phyloP scores from a whole-genome alignment of 2,329 filamentous ascomycete species.

The Didymella glomerata region DNA sequence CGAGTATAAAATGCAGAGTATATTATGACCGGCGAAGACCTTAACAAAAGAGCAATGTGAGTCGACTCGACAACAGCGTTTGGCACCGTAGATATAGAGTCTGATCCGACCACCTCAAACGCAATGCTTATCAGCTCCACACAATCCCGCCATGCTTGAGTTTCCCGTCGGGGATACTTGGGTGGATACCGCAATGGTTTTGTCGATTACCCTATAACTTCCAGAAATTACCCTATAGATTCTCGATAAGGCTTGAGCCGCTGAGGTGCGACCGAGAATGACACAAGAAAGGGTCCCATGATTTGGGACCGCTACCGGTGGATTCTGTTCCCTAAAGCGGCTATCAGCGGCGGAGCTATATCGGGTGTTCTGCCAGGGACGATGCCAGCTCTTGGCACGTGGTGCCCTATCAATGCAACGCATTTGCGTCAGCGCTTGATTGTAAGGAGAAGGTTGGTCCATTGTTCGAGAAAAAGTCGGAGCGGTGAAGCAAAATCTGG shows the following conservation, averaged over 20 bases:
- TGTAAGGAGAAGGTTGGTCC: slow-evolving; percentile 32
- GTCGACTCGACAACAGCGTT: slow-evolving; percentile 12
- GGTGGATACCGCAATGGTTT: slow-evolving; percentile 25
- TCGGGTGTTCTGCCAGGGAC: slow-evolving; percentile 34
- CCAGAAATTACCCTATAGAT: slow-evolving; percentile 46
- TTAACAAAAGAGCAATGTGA: slow-evolving; percentile 10
- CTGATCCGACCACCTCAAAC: slow-evolving; percentile 12
- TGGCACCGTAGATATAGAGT: slow-evolving; percentile 12
- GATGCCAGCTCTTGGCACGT: slow-evolving; percentile 19
- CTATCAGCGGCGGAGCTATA: slow-evolving; percentile 38
- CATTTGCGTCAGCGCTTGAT: slow-evolving; percentile 25
- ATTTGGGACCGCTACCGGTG: slow-evolving; percentile 28
- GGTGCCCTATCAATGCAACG: slow-evolving; percentile 29
- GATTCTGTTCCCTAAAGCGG: slow-evolving; percentile 43
- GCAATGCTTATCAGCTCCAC: slow-evolving; percentile 37
- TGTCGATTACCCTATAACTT: slow-evolving; percentile 50
- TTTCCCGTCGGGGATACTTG: slow-evolving; percentile 25
- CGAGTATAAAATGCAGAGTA: background rate
- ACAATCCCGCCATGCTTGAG: slow-evolving; percentile 26
- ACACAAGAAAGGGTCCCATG: slow-evolving; percentile 36
- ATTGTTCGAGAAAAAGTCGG: slow-evolving; percentile 33
- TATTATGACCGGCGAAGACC: slow-evolving; percentile 3
- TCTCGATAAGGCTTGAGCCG: slow-evolving; percentile 40
- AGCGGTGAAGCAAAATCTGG: slow-evolving; percentile 20
- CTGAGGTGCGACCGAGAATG: slow-evolving; percentile 33